These are phyloP conservation scores for Musa schizocarpa DNA, from an alignment of 176 grass and related monocot species.

Conservation along the genomic window DNA sequence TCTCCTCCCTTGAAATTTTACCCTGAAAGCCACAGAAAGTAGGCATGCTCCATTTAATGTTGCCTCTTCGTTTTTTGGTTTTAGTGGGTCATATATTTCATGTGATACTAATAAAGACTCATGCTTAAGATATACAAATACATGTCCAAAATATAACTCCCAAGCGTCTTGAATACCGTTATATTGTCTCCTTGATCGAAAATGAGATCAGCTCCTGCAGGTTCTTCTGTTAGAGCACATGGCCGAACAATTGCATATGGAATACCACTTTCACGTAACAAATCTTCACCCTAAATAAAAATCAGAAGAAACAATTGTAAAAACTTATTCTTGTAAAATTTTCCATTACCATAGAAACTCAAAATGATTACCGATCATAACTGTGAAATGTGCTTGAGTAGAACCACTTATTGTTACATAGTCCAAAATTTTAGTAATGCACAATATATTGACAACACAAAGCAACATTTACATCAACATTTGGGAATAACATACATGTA, in stretches of 20 bases:
- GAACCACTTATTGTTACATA: too few relatives aligned
- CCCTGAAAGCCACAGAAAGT: conserved; percentile 40
- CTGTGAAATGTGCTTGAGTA: too few relatives aligned
- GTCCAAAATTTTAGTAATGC: too few relatives aligned
- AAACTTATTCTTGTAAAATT: neutral
- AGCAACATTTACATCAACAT: neutral
- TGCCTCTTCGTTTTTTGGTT: too few relatives aligned
- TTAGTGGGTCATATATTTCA: too few relatives aligned
- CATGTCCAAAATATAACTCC: neutral
- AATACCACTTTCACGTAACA: conserved; percentile 78
- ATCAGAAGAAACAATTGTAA: neutral
- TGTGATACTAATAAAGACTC: too few relatives aligned
- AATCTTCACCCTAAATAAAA: conserved; percentile 72
- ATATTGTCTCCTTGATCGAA: conserved; percentile 99
- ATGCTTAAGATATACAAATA: neutral
- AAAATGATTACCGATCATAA: too few relatives aligned
- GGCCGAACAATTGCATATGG: conserved; percentile 69
- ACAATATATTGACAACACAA: too few relatives aligned
- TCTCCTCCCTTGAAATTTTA: conserved; percentile 88
- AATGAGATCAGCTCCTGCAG: conserved; percentile 89
- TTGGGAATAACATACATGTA: neutral
- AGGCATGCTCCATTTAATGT: neutral
- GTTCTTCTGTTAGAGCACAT: conserved; percentile 89
- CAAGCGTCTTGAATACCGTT: conserved; percentile 24
- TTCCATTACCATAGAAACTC: too few relatives aligned